Evolutionary conservation across 495 filamentous ascomycete genomes (phyloP).

Genomic region (Pyrenula aspistea): DNA sequence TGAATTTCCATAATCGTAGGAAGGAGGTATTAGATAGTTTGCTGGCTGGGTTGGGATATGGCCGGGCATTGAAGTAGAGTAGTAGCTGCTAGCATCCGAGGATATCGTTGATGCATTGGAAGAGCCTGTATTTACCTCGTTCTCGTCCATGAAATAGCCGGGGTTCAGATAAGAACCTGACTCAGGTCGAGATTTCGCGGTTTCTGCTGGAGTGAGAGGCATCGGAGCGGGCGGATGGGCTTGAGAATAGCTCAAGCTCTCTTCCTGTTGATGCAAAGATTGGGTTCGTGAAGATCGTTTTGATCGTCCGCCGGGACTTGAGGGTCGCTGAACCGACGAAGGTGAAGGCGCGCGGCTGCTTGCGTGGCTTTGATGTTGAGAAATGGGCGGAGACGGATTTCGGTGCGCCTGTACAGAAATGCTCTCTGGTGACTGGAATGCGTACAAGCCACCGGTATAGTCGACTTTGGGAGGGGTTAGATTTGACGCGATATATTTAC

Average conservation of each 20-base stretch:
- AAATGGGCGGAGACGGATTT: neutral
- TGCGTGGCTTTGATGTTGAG: neutral
- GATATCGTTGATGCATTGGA: neutral
- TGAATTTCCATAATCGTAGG: neutral
- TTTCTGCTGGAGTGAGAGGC: neutral
- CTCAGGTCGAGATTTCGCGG: neutral
- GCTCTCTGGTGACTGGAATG: neutral
- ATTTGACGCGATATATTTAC: neutral
- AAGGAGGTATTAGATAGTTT: neutral
- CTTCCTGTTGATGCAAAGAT: neutral
- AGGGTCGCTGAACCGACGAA: neutral
- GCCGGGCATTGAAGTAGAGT: neutral
- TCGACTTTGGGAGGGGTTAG: neutral
- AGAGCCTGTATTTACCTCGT: neutral
- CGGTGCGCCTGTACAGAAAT: neutral
- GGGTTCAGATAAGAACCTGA: neutral
- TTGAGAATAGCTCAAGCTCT: neutral
- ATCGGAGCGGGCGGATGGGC: neutral
- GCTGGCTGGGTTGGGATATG: neutral
- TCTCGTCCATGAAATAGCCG: neutral
- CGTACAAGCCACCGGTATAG: neutral
- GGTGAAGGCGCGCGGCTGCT: neutral
- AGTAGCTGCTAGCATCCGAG: neutral
- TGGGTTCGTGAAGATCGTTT: neutral
- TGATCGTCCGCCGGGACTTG: neutral